Percentiles rank a stretch among this genome's conserved stretches.
phyloP scores from a whole-genome alignment of 805 yeast species.

The Hanseniaspora taiwanica region DNA sequence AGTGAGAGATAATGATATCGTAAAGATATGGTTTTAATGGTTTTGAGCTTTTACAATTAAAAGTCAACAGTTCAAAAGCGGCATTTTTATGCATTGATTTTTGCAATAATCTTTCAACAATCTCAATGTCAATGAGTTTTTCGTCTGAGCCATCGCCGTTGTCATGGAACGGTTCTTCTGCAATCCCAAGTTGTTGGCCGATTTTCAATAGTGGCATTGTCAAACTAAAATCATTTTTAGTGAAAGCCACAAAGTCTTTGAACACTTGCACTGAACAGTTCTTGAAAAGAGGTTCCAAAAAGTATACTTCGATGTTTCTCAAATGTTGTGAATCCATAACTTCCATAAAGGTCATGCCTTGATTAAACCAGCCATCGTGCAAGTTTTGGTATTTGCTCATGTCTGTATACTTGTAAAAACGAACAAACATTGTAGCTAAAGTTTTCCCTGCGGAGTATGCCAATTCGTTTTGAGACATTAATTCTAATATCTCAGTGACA shows the following conservation, averaged over 20 bases:
- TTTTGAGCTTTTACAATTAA: constrained; percentile 47
- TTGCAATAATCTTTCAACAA: constrained; percentile 29
- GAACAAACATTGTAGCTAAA: constrained; percentile 28
- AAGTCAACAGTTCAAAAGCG: constrained; percentile 47
- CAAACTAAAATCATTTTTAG: constrained; percentile 20
- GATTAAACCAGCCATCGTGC: constrained; percentile 32
- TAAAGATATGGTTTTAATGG: constrained; percentile 37
- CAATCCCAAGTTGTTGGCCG: constrained; percentile 48
- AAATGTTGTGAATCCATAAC: constrained; percentile 21
- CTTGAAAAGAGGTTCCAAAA: constrained; percentile 52
- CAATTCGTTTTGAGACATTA: constrained; percentile 44
- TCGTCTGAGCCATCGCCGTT: constrained; percentile 19
- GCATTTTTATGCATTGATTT: constrained; percentile 34
- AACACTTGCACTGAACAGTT: constrained; percentile 31
- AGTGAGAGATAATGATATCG: constrained; percentile 28
- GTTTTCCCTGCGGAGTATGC: constrained; percentile 58
- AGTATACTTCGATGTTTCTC: constrained; percentile 39
- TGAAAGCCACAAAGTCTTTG: constrained; percentile 24
- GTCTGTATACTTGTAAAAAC: constrained; percentile 22
- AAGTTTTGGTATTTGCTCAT: constrained; percentile 35
- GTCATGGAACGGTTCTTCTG: constrained; percentile 34
- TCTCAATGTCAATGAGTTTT: constrained; percentile 22
- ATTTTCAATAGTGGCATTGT: constrained; percentile 44
- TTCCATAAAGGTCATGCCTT: constrained; percentile 23
- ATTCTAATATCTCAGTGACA: constrained; percentile 31